Evolutionary conservation across 1,284 basidiomycete species (phyloP), one percentile per base, ranked within the genome.

Genomic region (Bondarzewia mesenterica): DNA sequence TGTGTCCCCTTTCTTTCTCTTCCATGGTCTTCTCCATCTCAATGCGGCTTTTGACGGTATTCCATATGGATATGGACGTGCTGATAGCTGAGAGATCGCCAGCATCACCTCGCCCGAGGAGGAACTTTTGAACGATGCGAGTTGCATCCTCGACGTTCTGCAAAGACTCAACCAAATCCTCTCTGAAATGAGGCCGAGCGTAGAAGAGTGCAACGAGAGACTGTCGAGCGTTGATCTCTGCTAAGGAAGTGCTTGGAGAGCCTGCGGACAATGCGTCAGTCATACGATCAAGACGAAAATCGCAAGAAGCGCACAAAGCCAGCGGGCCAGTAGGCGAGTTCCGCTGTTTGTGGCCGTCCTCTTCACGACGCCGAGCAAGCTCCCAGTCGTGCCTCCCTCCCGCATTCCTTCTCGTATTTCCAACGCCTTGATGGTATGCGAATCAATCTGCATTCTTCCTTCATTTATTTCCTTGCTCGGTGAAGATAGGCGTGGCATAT

Each of bases 361-460:
- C 55, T 85, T 88, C 50, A 95, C 72, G 16, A 81, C 81, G 50
- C 79, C 87, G 25, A 94, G 59, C 38, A 97, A 69, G 51, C 86
- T 93, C 0, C 93, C 91, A 45, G 74, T 74, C 1, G 70, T 64
- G 0, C 86, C 82, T 2, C 89, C 89, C 52, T 89, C 86, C 26
- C 82, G 74, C 29, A 85, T 72, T 18, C 78, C 77, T 64, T 93
- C 89, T 25, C 83, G 75, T 49, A 97, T 87, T 65, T 97, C 93
- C 20, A 96, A 78, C 7, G 89, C 87, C 57, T 85, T 86, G 58
- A 95, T 82, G 1, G 93, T 95, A 61, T 93, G 85, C 2, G 88
- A 79, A 62, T 95, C 92, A 51, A 95, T 93, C 58, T 91, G 87
- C 89, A 94, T 92, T 25, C 81, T 74, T 21, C 71, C 66, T n/a